A percentile compares a stretch with the other conserved stretches of the same genome.
phyloP scores from a whole-genome alignment of 768 basidiomycete genomes.

The Kwoniella europaea region DNA sequence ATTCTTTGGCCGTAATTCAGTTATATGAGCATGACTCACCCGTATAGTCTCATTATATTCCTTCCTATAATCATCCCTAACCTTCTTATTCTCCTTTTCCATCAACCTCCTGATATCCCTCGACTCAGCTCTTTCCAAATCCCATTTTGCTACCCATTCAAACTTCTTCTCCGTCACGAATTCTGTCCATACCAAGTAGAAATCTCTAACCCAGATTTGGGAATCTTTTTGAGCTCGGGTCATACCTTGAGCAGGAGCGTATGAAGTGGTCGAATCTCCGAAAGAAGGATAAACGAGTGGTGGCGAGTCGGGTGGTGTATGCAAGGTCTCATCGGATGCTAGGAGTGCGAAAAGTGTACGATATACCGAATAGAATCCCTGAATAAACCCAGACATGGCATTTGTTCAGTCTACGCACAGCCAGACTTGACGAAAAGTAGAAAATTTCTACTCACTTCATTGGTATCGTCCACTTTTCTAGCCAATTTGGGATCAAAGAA shows the following conservation, averaged over 20 bases:
- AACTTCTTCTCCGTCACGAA: constrained; percentile 89
- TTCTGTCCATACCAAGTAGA: constrained; percentile 85
- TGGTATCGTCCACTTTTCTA: constrained; percentile 59
- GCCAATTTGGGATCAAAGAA: constrained; percentile 71
- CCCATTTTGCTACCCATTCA: constrained; percentile 83
- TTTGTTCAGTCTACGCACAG: neutral
- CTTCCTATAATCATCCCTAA: constrained; percentile 78
- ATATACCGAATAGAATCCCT: constrained; percentile 92
- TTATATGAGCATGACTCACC: constrained; percentile 61
- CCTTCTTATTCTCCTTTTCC: constrained; percentile 95
- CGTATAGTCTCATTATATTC: constrained; percentile 92
- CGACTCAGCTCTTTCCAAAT: constrained; percentile 81
- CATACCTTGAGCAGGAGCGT: constrained; percentile 61
- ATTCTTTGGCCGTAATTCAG: neutral
- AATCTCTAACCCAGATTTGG: constrained; percentile 67
- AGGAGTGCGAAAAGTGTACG: constrained; percentile 83
- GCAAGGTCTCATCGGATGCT: constrained; percentile 74
- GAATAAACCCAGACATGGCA: constrained; percentile 7
- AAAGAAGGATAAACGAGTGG: constrained; percentile 75
- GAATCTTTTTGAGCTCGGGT: constrained; percentile 59
- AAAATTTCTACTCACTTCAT: constrained; percentile 53
- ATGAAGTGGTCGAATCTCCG: constrained; percentile 76
- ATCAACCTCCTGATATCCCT: constrained; percentile 83
- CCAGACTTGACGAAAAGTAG: constrained; percentile 33
- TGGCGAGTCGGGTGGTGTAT: constrained; percentile 57